A percentile compares a stretch with the other conserved stretches of the same genome.
phyloP scores from a whole-genome alignment of 2,329 filamentous ascomycete species.

The Aspergillus latus region DNA sequence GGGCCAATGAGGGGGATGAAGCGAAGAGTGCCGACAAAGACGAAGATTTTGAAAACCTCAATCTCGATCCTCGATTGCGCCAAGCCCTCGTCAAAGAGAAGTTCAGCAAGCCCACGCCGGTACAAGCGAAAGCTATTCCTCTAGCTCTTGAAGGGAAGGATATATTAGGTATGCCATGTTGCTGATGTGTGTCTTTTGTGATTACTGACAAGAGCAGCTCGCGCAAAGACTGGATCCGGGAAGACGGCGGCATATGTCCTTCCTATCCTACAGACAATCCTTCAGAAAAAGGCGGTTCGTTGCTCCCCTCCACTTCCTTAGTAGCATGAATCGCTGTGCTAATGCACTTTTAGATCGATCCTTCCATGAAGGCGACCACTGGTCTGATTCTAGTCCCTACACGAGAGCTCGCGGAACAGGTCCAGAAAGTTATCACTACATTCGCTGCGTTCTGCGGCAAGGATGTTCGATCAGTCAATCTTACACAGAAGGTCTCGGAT shows the following conservation, averaged over 20 bases:
- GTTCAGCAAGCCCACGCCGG: constrained; percentile 81
- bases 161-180: constrained; percentile 60
- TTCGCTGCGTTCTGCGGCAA: constrained; percentile 83
- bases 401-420: constrained; percentile 89
- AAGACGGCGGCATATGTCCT: constrained; percentile 97
- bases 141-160: constrained; percentile 83
- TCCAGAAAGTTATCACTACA: constrained; percentile 72
- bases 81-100: constrained; percentile 82
- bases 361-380: constrained; percentile 55
- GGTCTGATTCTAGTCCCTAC: constrained; percentile 93
- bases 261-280: constrained; percentile 79
- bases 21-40: constrained; percentile 34
- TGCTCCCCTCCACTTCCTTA: not conserved
- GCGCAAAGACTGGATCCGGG: constrained; percentile 91
- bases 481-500: constrained; percentile 87
- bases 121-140: constrained; percentile 85
- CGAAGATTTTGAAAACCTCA: constrained; percentile 72
- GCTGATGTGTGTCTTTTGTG: not conserved
- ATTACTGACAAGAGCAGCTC: constrained; percentile 53
- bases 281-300: constrained; percentile 71
- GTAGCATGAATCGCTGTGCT: not conserved
- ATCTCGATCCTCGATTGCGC: constrained; percentile 79
- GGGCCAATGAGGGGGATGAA: constrained; percentile 29
- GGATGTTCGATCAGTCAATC: constrained; percentile 76
- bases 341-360: constrained; percentile 31